Conservation (phyloP, 192 early-diverging fungal species). For the Coemansia reversa region DNA sequence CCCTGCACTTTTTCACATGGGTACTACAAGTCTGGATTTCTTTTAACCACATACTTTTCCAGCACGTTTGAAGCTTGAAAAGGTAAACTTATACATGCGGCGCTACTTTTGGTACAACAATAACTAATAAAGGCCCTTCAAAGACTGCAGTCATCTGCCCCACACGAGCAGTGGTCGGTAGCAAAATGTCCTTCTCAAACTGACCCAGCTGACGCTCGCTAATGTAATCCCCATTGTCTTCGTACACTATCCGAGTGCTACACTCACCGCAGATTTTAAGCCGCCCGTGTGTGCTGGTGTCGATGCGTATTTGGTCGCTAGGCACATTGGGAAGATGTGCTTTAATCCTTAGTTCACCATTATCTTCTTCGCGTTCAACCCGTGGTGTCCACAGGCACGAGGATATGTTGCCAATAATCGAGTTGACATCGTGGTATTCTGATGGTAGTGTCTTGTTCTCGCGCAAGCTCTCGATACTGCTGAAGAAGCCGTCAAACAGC, state of each 20-base stretch:
- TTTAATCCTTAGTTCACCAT: constrained; percentile 12
- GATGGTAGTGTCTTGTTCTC: constrained; percentile 12
- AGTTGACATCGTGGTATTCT: constrained; percentile 23
- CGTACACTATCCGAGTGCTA: constrained; percentile 30
- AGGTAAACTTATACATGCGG: too few species aligned
- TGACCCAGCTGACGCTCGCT: constrained; percentile 52
- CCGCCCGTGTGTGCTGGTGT: constrained; percentile 35
- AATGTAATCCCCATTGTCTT: constrained; percentile 32
- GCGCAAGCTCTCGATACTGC: constrained; percentile 46
- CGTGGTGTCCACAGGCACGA: constrained; percentile 43
- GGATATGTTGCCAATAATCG: constrained; percentile 38
- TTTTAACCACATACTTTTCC: too few species aligned
- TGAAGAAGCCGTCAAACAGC: constrained; percentile 49
- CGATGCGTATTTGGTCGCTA: constrained; percentile 41
- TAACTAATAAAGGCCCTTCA: constrained; percentile 17
- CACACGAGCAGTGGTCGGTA: constrained; percentile 28
- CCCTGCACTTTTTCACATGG: too few species aligned
- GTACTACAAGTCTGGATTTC: too few species aligned
- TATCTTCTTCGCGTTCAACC: constrained; percentile 30
- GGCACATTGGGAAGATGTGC: constrained; percentile 41
- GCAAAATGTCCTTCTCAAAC: constrained; percentile 54
- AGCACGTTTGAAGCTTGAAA: too few species aligned
- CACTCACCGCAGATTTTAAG: constrained; percentile 47
- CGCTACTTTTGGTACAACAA: constrained; percentile 42
- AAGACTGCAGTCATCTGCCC: constrained; percentile 35